Conservation (phyloP, 805 yeast genomes). For the Starmerella roubikii region DNA sequence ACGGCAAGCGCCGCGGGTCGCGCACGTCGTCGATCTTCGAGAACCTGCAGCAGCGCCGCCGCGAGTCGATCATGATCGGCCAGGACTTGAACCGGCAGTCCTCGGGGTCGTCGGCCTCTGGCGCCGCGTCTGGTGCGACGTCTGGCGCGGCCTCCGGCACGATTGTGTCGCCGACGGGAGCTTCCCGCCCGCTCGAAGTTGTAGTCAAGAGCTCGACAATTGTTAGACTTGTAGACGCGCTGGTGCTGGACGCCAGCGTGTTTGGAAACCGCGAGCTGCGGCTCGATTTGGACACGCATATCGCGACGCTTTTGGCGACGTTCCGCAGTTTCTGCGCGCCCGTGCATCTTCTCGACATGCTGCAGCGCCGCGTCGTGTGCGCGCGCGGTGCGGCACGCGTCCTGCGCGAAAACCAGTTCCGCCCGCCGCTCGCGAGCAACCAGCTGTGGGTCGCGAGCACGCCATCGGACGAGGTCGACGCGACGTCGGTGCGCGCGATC, state of each 20-base stretch:
- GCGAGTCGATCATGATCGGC: not conserved
- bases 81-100: not conserved
- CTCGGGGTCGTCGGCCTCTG: too few species aligned
- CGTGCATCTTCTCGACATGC: conserved; percentile 35
- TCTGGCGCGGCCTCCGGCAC: not conserved
- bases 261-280: conserved; percentile 31
- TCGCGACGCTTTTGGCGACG: conserved; percentile 56
- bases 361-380: conserved; percentile 44
- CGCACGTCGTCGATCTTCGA: conserved; percentile 34
- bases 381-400: conserved; percentile 43
- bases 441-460: conserved; percentile 9
- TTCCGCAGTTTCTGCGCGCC: conserved; percentile 57
- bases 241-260: conserved; percentile 56
- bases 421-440: not conserved
- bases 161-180: not conserved
- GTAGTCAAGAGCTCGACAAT: conserved; percentile 56
- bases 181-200: conserved; percentile 25
- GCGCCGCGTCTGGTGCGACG: not conserved
- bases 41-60: conserved; percentile 26
- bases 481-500: conserved; percentile 59
- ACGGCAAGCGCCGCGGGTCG: conserved; percentile 25
- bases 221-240: conserved; percentile 63
- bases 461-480: conserved; percentile 1
- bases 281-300: conserved; percentile 52
- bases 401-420: not conserved